Conservation (phyloP, 305 asterid species). For the Coffea humblotiana region DNA sequence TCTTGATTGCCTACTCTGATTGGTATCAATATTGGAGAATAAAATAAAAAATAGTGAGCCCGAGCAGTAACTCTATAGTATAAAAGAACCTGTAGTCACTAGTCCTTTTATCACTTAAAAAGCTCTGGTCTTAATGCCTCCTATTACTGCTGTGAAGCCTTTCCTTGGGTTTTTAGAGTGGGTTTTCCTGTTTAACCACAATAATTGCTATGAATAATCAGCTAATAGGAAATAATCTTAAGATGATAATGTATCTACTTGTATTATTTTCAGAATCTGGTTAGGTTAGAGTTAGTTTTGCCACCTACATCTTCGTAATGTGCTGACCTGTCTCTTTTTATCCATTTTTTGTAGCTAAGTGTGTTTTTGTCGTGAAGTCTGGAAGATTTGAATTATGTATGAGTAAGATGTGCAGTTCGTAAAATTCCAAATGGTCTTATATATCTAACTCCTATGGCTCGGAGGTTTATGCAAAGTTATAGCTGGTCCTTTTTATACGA, state of each 20-base stretch:
- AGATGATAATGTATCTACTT: neutral
- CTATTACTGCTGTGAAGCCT: too few relatives aligned
- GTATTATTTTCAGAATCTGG: neutral
- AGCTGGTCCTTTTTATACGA: neutral
- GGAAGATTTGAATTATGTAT: neutral
- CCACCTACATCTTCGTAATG: neutral
- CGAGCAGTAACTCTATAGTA: too few relatives aligned
- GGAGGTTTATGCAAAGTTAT: neutral
- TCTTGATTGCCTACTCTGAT: neutral
- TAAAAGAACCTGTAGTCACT: too few relatives aligned
- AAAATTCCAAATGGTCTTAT: neutral
- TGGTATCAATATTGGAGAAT: neutral
- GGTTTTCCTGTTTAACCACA: too few relatives aligned
- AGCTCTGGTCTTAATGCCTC: too few relatives aligned
- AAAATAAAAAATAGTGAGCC: neutral
- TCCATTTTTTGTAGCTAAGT: neutral
- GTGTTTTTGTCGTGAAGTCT: neutral
- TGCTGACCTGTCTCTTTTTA: slow-evolving; percentile 1
- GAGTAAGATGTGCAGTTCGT: neutral
- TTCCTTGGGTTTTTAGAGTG: too few relatives aligned
- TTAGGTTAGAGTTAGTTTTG: neutral
- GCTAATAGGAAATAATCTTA: neutral
- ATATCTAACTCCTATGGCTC: neutral
- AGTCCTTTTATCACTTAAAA: neutral
- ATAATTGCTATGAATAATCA: too few relatives aligned